Evolutionary conservation across 306 rosid species (phyloP).

Genomic region (Lathyrus oleraceus): DNA sequence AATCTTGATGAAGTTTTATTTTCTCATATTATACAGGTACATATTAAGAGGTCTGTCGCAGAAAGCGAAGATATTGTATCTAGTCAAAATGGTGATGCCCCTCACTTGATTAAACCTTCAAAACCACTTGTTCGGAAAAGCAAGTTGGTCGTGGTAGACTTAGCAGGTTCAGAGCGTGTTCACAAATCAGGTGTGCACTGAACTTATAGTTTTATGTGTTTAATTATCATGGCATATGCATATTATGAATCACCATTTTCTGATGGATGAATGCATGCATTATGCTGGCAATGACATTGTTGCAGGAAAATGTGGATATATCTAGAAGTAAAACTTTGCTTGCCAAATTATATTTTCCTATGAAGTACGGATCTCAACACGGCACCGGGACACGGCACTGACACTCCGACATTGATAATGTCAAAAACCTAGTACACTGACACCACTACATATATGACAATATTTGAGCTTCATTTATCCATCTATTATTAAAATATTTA

Average conservation of each 20-base stretch:
- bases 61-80: constrained; percentile 63
- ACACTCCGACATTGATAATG: too few relatives aligned
- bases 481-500: too few relatives aligned
- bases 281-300: constrained; percentile 5
- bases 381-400: too few relatives aligned
- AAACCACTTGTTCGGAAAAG: constrained; percentile 85
- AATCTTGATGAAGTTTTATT: constrained; percentile 41
- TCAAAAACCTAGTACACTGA: too few relatives aligned
- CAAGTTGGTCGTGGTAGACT: constrained; percentile 93
- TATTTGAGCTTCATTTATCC: too few relatives aligned
- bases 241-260: constrained; percentile 23
- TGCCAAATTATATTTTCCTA: background rate
- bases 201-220: constrained; percentile 17
- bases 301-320: constrained; percentile 14
- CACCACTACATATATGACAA: too few relatives aligned
- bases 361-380: too few relatives aligned
- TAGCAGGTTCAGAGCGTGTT: constrained; percentile 98
- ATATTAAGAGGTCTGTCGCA: constrained; percentile 74
- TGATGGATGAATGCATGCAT: constrained; percentile 16
- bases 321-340: constrained; percentile 5
- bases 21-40: constrained; percentile 65
- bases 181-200: constrained; percentile 82
- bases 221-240: constrained; percentile 6
- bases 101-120: constrained; percentile 72
- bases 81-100: constrained; percentile 66